Percentiles rank a stretch among this genome's conserved stretches.
These are phyloP conservation scores for Talaromyces sp. DNA, from an alignment of 2,329 filamentous ascomycete species.

Conservation along the genomic window DNA sequence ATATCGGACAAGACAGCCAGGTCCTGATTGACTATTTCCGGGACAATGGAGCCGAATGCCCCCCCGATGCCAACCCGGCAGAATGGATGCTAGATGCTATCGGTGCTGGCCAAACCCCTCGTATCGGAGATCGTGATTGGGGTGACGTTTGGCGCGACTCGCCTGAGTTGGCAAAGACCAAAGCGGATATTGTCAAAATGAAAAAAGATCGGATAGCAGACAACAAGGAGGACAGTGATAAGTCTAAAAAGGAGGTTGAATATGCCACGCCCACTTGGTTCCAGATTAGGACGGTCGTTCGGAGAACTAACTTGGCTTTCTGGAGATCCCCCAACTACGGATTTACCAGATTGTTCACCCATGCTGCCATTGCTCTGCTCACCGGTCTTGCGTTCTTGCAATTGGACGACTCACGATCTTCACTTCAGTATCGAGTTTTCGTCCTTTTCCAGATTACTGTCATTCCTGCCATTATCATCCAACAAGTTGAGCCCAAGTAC, in stretches of 20 bases:
- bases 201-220: conserved; percentile 56
- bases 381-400: conserved; percentile 76
- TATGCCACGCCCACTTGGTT: conserved; percentile 76
- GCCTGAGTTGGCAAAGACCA: conserved; percentile 63
- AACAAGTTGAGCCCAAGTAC: conserved; percentile 80
- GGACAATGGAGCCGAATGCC: conserved; percentile 48
- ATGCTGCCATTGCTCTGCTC: conserved; percentile 71
- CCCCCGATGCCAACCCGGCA: conserved; percentile 48
- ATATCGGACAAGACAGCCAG: conserved; percentile 48
- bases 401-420: conserved; percentile 68
- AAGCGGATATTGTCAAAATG: conserved; percentile 62
- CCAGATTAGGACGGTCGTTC: conserved; percentile 71
- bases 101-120: conserved; percentile 67
- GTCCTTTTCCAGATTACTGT: conserved; percentile 85
- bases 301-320: conserved; percentile 70
- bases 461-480: conserved; percentile 75
- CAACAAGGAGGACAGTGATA: conserved; percentile 33
- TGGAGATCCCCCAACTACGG: conserved; percentile 87
- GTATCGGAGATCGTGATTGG: conserved; percentile 73
- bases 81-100: conserved; percentile 56
- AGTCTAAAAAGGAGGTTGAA: conserved; percentile 59
- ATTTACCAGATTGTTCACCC: conserved; percentile 82
- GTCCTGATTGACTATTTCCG: conserved; percentile 52
- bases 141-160: conserved; percentile 73
- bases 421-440: conserved; percentile 81